Evolutionary conservation across 306 rosid species (phyloP).

Genomic region (Cicer yamashitae): DNA sequence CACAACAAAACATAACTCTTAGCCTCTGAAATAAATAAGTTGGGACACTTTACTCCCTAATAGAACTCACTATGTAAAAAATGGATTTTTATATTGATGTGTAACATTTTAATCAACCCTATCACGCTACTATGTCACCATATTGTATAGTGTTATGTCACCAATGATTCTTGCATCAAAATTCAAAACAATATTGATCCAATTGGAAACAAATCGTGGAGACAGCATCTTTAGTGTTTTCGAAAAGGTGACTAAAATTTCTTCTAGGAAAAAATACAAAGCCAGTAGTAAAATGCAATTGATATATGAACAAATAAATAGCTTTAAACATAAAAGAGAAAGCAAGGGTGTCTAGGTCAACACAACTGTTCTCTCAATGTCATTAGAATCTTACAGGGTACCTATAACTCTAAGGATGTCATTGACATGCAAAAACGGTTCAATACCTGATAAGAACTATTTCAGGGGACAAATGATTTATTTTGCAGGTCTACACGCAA

Average conservation of each 20-base stretch:
- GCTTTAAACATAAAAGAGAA: slow-evolving; percentile 1
- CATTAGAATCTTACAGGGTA: slow-evolving; percentile 9
- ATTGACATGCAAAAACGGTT: neutral
- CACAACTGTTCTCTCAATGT: slow-evolving; percentile 29
- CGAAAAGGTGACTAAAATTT: neutral
- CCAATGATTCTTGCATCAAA: slow-evolving; percentile 8
- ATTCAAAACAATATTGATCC: slow-evolving; percentile 23
- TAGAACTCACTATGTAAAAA: too few species aligned
- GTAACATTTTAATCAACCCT: too few species aligned
- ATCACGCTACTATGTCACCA: too few species aligned
- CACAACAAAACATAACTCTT: too few species aligned
- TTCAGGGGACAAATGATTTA: slow-evolving; percentile 4
- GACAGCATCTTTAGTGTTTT: neutral
- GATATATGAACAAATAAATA: neutral
- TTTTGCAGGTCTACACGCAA: slow-evolving; percentile 2
- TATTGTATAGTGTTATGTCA: too few species aligned
- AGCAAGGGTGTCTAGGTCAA: slow-evolving; percentile 29
- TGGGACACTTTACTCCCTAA: too few species aligned
- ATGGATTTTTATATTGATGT: too few species aligned
- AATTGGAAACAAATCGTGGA: slow-evolving; percentile 7
- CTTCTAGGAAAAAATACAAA: neutral
- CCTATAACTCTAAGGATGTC: slow-evolving; percentile 4
- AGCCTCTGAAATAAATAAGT: too few species aligned
- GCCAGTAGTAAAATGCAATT: neutral
- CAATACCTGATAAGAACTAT: slow-evolving; percentile 17